These are phyloP conservation scores for Phaeoacremonium minimum DNA, from an alignment of 2,329 filamentous ascomycete genomes.

Conservation along the genomic window DNA sequence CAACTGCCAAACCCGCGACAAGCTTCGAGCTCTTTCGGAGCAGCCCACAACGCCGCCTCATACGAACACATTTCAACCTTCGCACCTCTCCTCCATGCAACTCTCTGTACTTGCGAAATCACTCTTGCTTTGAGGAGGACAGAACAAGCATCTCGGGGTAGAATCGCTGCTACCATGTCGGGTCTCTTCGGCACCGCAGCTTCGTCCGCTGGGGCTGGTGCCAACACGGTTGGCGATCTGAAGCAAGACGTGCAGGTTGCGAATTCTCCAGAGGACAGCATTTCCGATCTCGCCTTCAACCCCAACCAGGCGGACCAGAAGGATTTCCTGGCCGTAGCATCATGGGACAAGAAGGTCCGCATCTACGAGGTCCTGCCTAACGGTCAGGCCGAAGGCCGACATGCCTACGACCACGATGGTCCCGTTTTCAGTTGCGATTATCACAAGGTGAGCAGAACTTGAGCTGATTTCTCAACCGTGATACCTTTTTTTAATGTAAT, in stretches of 20 bases:
- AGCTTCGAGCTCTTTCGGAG: too few relatives aligned
- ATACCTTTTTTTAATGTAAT: too few relatives aligned
- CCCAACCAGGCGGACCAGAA: constrained; percentile 41
- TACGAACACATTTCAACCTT: too few relatives aligned
- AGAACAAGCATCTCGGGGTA: too few relatives aligned
- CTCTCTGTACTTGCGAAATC: too few relatives aligned
- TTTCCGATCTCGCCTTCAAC: constrained; percentile 79
- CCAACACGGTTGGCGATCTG: constrained; percentile 82
- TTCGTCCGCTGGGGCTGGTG: constrained; percentile 40
- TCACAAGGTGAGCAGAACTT: constrained; percentile 64
- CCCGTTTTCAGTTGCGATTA: constrained; percentile 84
- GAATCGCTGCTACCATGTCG: constrained; percentile 50
- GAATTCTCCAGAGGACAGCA: constrained; percentile 79
- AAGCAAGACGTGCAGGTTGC: constrained; percentile 80
- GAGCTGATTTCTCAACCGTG: not conserved
- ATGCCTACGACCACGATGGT: constrained; percentile 78
- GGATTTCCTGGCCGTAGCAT: constrained; percentile 84
- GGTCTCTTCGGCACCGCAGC: constrained; percentile 54
- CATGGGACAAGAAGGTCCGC: constrained; percentile 97
- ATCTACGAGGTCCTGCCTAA: constrained; percentile 85
- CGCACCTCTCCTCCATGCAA: too few relatives aligned
- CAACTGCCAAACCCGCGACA: too few relatives aligned
- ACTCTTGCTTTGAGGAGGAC: too few relatives aligned
- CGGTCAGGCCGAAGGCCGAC: constrained; percentile 79
- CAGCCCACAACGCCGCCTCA: too few relatives aligned